phyloP scores from a whole-genome alignment of 805 yeast species.

The Candida boidinii region DNA sequence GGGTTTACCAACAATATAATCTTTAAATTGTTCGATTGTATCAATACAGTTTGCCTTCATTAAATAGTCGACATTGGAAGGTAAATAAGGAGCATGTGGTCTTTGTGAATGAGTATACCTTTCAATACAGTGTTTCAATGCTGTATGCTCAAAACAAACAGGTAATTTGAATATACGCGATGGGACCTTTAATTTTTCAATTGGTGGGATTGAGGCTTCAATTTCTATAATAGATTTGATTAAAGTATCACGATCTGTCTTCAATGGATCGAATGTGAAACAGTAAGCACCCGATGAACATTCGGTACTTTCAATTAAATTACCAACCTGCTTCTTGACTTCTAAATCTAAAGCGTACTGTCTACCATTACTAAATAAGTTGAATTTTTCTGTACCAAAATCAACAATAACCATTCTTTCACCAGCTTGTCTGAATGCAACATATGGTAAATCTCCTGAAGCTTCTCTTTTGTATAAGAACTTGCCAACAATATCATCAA shows the following conservation, averaged over 20 bases:
- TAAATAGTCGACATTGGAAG: conserved; percentile 18
- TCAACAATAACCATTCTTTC: conserved; percentile 24
- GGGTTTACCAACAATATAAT: conserved; percentile 13
- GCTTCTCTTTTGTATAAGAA: conserved; percentile 9
- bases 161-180: conserved; percentile 19
- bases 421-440: conserved; percentile 22
- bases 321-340: conserved; percentile 1
- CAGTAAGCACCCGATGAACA: conserved; percentile 17
- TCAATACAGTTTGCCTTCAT: conserved; percentile 20
- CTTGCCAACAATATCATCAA: conserved; percentile 6
- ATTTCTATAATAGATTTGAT: conserved; percentile 10
- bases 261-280: conserved; percentile 15
- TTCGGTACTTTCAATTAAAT: conserved; percentile 8
- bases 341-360: conserved; percentile 17
- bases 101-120: conserved; percentile 21
- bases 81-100: conserved; percentile 24
- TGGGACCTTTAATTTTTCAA: conserved; percentile 17
- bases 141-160: conserved; percentile 16
- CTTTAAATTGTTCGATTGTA: conserved; percentile 17
- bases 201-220: conserved; percentile 18
- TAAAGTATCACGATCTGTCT: conserved; percentile 8
- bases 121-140: conserved; percentile 16
- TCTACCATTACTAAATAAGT: conserved; percentile 24
- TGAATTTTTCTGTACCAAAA: conserved; percentile 21
- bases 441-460: conserved; percentile 10